phyloP scores from a whole-genome alignment of 2,329 filamentous ascomycete genomes.

The Nectriaceae sp. region DNA sequence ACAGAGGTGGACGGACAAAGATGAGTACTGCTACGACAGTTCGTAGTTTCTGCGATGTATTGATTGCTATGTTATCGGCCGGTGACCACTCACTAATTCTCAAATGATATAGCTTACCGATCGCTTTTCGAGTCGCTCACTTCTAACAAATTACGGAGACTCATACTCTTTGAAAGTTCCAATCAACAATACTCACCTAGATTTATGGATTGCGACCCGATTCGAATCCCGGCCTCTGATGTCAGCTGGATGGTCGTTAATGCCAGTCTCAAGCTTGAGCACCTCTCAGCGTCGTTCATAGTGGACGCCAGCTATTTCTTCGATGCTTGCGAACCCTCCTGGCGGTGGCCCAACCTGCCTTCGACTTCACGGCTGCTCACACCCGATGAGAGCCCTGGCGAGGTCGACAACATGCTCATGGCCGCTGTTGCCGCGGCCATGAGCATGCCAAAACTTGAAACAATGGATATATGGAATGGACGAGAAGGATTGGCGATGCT shows the following conservation, averaged over 20 bases:
- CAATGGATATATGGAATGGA: constrained; percentile 37
- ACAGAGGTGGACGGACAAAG: constrained; percentile 28
- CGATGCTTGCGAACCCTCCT: constrained; percentile 16
- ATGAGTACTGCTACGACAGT: constrained; percentile 26
- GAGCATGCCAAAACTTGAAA: constrained; percentile 32
- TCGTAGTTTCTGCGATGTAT: constrained; percentile 10
- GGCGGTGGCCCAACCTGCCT: constrained; percentile 33
- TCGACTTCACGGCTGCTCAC: constrained; percentile 32
- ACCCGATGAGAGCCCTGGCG: constrained; percentile 13
- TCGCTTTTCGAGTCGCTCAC: constrained; percentile 30
- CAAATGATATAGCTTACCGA: constrained; percentile 15
- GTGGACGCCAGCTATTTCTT: constrained; percentile 35
- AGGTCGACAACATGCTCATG: constrained; percentile 30
- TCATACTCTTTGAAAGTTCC: constrained; percentile 39
- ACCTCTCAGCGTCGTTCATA: constrained; percentile 35
- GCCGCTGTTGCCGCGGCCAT: constrained; percentile 25
- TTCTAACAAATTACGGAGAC: constrained; percentile 26
- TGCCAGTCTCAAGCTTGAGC: constrained; percentile 30
- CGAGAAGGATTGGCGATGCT: constrained; percentile 24
- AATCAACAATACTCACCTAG: constrained; percentile 31
- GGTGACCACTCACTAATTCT: constrained; percentile 16
- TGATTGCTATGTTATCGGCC: too few species aligned
- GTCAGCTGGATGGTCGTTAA: constrained; percentile 31
- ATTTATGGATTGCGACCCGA: constrained; percentile 11
- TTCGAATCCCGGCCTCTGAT: constrained; percentile 22